Percentiles rank a stretch among this genome's conserved stretches.
These are phyloP conservation scores for Skeletonema costatum DNA, from an alignment of 108 stramenopile species.

Conservation along the genomic window DNA sequence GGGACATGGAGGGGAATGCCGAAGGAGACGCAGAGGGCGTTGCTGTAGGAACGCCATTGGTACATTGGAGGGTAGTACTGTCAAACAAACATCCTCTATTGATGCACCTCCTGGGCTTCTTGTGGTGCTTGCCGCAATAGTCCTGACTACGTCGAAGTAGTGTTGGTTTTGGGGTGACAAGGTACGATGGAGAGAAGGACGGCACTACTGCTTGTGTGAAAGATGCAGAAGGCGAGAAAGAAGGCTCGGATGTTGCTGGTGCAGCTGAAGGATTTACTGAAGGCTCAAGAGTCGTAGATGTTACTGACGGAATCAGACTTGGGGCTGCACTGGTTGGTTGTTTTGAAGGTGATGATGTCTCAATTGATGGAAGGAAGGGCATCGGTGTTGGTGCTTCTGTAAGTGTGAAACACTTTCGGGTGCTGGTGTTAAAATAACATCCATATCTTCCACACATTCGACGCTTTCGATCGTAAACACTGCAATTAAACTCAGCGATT, in stretches of 20 bases:
- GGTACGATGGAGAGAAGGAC: background rate
- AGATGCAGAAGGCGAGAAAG: slow-evolving; percentile 9
- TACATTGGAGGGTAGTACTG: background rate
- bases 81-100: slow-evolving; percentile 1
- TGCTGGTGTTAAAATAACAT: background rate
- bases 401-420: background rate
- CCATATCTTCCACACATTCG: background rate
- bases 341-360: background rate
- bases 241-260: background rate
- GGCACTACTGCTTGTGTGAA: background rate
- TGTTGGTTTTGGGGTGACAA: background rate
- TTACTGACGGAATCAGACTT: background rate
- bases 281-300: background rate
- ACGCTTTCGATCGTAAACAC: background rate
- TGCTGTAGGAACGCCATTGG: background rate
- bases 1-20: background rate
- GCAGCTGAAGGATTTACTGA: background rate
- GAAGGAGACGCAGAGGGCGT: background rate
- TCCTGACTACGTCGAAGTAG: slow-evolving; percentile 6
- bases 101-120: background rate
- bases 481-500: background rate
- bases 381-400: background rate
- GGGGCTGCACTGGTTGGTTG: background rate
- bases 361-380: background rate
- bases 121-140: slow-evolving; percentile 14